Conservation (phyloP, 306 rosid species). For the Quercus aquifolioides region DNA sequence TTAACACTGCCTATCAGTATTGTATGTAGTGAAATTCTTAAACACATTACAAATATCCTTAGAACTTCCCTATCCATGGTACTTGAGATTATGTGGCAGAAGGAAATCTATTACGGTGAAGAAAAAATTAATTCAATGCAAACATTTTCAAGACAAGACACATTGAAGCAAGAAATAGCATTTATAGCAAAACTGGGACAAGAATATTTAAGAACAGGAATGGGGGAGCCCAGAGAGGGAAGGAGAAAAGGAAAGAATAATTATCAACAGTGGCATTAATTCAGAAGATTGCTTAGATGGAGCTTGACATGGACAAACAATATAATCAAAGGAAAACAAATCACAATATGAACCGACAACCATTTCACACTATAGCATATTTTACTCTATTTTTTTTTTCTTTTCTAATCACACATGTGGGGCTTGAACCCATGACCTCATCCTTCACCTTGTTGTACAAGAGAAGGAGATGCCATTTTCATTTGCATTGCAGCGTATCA, state of each 20-base stretch:
- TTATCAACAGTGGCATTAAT: neutral
- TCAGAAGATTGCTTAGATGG: neutral
- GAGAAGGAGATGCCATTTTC: no score
- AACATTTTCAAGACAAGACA: neutral
- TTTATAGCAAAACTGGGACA: neutral
- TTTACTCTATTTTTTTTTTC: no score
- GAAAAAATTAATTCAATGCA: neutral
- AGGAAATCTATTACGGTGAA: neutral
- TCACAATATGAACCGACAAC: neutral
- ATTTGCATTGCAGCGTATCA: no score
- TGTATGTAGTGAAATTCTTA: neutral
- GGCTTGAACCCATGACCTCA: neutral
- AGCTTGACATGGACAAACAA: neutral
- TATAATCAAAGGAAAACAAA: neutral
- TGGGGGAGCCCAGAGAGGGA: neutral
- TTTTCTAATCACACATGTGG: no score
- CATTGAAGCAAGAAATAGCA: neutral
- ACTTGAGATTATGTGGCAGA: neutral
- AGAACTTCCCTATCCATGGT: neutral
- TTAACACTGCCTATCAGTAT: neutral
- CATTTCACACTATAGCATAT: neutral
- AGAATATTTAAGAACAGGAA: neutral
- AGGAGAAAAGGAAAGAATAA: neutral
- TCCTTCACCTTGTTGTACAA: no score
- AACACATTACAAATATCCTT: neutral